Conservation (phyloP, 2,329 filamentous ascomycete genomes). For the Fusarium sp. region DNA sequence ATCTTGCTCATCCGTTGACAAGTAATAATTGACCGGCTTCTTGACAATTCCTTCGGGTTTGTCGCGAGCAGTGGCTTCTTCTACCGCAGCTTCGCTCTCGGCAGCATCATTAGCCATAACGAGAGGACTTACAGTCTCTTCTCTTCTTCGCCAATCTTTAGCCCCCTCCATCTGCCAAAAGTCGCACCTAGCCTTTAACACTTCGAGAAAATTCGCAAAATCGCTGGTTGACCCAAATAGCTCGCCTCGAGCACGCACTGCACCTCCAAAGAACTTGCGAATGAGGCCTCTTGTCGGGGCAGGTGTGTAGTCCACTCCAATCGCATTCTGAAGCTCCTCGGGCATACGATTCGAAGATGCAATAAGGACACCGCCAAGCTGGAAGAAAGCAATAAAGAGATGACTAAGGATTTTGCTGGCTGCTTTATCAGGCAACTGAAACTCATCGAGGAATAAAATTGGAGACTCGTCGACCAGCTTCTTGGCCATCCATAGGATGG, state of each 20-base stretch:
- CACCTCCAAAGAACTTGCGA: slow-evolving; percentile 60
- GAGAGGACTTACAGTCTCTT: slow-evolving; percentile 50
- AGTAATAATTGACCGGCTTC: slow-evolving; percentile 51
- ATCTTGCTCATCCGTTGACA: slow-evolving; percentile 47
- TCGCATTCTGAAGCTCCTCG: slow-evolving; percentile 81
- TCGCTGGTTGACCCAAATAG: slow-evolving; percentile 74
- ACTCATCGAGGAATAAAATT: slow-evolving; percentile 85
- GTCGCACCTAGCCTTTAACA: slow-evolving; percentile 81
- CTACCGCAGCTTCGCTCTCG: background rate
- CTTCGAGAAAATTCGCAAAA: slow-evolving; percentile 80
- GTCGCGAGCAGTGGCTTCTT: slow-evolving; percentile 14
- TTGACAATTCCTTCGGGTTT: slow-evolving; percentile 35
- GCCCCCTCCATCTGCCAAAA: slow-evolving; percentile 86
- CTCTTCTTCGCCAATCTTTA: slow-evolving; percentile 75
- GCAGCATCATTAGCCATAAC: background rate
- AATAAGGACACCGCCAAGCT: slow-evolving; percentile 82
- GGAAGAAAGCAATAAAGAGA: slow-evolving; percentile 83
- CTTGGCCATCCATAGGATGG: slow-evolving; percentile 78
- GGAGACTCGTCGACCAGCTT: slow-evolving; percentile 81
- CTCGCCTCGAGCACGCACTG: slow-evolving; percentile 56
- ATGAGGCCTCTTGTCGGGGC: slow-evolving; percentile 66
- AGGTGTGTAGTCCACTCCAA: slow-evolving; percentile 74
- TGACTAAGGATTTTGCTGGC: slow-evolving; percentile 84
- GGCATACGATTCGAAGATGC: slow-evolving; percentile 88
- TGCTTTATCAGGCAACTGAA: slow-evolving; percentile 83